Percentiles rank a stretch among this genome's conserved stretches.
phyloP scores from a whole-genome alignment of 2,329 filamentous ascomycete genomes.

The Annulohypoxylon truncatum region DNA sequence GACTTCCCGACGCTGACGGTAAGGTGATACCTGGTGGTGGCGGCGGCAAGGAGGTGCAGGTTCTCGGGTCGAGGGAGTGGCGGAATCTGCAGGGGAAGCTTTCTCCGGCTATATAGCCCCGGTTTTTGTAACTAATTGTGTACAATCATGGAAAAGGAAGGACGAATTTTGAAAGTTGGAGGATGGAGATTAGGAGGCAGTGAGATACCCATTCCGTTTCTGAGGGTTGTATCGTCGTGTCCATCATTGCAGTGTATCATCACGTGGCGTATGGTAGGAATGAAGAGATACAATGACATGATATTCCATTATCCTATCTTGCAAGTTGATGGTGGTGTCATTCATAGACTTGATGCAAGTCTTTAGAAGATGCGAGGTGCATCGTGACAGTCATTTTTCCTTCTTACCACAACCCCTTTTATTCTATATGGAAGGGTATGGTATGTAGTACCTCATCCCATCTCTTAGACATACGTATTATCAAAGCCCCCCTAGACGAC shows the following conservation, averaged over 20 bases:
- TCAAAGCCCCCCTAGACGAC: background rate
- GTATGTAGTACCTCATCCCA: background rate
- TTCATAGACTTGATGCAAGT: background rate
- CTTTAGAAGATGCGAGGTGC: background rate
- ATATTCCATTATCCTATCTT: background rate
- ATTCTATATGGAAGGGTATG: background rate
- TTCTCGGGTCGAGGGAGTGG: slow-evolving; percentile 67
- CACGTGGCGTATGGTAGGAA: background rate
- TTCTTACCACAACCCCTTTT: background rate
- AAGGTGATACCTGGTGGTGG: slow-evolving; percentile 56
- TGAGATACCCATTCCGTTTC: slow-evolving; percentile 35
- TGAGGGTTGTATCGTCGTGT: slow-evolving; percentile 25
- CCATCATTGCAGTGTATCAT: slow-evolving; percentile 3
- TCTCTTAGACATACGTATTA: background rate
- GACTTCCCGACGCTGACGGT: slow-evolving; percentile 59
- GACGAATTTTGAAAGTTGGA: slow-evolving; percentile 4
- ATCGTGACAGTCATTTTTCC: background rate
- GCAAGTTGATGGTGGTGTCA: background rate
- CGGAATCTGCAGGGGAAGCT: slow-evolving; percentile 63
- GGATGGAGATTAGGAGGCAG: background rate
- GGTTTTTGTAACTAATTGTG: background rate
- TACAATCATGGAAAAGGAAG: background rate
- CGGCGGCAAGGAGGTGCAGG: slow-evolving; percentile 58
- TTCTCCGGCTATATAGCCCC: slow-evolving; percentile 40
- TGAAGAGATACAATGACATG: slow-evolving; percentile 2